Base-by-base conservation (phyloP, 2,329 filamentous ascomycete species). In the Penicillium thymicola region DNA sequence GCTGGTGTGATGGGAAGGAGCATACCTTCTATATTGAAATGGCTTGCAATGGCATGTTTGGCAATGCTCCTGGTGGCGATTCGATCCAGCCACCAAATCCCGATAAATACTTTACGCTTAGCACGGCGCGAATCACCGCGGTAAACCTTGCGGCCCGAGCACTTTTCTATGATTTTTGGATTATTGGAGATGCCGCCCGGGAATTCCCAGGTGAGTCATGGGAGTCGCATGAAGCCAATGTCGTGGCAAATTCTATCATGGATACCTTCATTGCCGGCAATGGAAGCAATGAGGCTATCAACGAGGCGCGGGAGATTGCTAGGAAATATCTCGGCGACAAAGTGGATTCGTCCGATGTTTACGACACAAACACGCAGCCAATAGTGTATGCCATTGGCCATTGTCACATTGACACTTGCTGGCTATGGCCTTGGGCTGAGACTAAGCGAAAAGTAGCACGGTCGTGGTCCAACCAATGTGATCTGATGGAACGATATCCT, bases 41-140 rank as follows among this genome's bases (percentile, higher is more conserved):
- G 90, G 94, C 94, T 21, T 97, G 94, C 77, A 99, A 99, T 73
- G 87, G 88, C 74, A 97, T 97, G 92, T 97, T 97, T 76, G 94
- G 94, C 65, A 96, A 96, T 72, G 89, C 92, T 0, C 82, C 88
- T 0, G 88, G 88, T 21, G 91, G 90, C 27, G 90, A 95, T 72
- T 85, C 82, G 32, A 97, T 97, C 65, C 90, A 96, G 71, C 92
- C 94, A 14, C 94, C 94, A 0, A 81, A 89, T 58, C 89, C 90
- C n/a, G 85, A 97, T 78, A 89, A 83, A 66, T 89, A 89, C 71
- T 99, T 89, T 72, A 82, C 81, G 55, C 82, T 99, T 53, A 77
- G 79, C 60, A 87, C 86, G 61, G 93, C 92, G 14, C 88, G 92
- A 59, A 95, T 99, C 60, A 89, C 92, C 2, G 92, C 91, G 48